These are phyloP conservation scores for Stellera chamaejasme DNA, from an alignment of 345 rosid genomes.

Conservation along the genomic window DNA sequence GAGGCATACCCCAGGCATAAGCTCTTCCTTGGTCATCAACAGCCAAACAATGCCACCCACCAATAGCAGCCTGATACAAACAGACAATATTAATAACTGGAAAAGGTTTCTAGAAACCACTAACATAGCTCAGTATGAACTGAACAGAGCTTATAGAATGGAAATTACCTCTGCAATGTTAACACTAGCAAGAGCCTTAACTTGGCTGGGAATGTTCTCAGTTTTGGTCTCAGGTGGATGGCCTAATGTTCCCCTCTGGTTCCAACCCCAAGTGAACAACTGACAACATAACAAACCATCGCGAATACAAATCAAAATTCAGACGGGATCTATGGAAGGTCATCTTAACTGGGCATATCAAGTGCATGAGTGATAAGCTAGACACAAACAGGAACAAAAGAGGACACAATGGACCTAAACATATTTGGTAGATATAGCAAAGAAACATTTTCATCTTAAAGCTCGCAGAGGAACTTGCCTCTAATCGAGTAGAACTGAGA, in stretches of 20 bases:
- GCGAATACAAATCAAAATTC: slow-evolving; percentile 6
- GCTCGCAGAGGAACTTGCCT: too few relatives aligned
- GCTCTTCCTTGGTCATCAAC: slow-evolving; percentile 98
- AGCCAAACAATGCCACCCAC: slow-evolving; percentile 99
- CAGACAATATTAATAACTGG: slow-evolving; percentile 9
- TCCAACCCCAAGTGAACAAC: slow-evolving; percentile 99
- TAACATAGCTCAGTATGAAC: background rate
- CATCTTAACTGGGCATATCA: too few relatives aligned
- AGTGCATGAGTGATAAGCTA: too few relatives aligned
- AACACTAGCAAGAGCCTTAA: slow-evolving; percentile 58
- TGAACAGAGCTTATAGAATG: background rate
- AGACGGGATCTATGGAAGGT: background rate
- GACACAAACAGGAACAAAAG: too few relatives aligned
- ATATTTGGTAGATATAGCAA: too few relatives aligned
- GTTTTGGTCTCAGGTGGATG: slow-evolving; percentile 90
- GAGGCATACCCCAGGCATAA: slow-evolving; percentile 85
- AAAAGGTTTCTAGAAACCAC: background rate
- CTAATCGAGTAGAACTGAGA: too few relatives aligned
- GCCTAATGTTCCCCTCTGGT: slow-evolving; percentile 97
- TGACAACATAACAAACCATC: slow-evolving; percentile 17
- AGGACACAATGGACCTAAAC: too few relatives aligned
- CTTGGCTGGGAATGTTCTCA: slow-evolving; percentile 79
- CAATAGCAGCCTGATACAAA: slow-evolving; percentile 77
- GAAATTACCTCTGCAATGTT: slow-evolving; percentile 73
- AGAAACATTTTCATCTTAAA: too few relatives aligned